Evolutionary conservation across 805 yeast genomes (phyloP).

Genomic region (Lachancea lanzarotensis): DNA sequence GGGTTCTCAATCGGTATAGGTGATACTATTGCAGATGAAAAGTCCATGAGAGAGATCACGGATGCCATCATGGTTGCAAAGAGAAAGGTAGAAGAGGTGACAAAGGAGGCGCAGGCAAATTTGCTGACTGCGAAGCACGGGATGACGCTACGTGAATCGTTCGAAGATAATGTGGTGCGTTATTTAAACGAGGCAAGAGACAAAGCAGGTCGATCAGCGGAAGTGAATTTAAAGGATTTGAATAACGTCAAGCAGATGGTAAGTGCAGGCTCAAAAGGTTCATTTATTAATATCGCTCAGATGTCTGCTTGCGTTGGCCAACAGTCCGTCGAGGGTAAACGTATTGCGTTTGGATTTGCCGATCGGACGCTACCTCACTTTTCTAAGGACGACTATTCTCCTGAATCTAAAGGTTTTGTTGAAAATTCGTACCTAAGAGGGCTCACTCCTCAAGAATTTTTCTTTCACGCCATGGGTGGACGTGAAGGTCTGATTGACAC

Average conservation of each 20-base stretch:
- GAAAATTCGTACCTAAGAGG: constrained; percentile 97
- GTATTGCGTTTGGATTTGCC: constrained; percentile 95
- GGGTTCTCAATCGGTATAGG: constrained; percentile 99
- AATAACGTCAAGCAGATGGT: constrained; percentile 99
- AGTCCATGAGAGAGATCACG: constrained; percentile 89
- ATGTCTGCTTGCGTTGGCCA: constrained; percentile 99
- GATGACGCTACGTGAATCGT: constrained; percentile 98
- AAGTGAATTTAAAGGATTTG: constrained; percentile 85
- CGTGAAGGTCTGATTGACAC: constrained; percentile 99
- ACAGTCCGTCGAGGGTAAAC: constrained; percentile 98
- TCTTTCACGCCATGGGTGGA: constrained; percentile 99
- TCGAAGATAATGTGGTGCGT: constrained; percentile 94
- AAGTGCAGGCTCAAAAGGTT: constrained; percentile 98
- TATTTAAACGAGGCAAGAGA: constrained; percentile 97
- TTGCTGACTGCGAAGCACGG: constrained; percentile 93
- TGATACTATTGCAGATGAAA: constrained; percentile 98
- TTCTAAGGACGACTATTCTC: constrained; percentile 96
- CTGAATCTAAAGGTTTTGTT: constrained; percentile 96
- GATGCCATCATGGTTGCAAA: constrained; percentile 91
- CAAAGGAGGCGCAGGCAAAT: constrained; percentile 85
- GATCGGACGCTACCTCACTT: constrained; percentile 97
- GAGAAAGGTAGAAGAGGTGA: constrained; percentile 88
- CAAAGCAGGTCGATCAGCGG: constrained; percentile 98
- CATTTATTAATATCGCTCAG: constrained; percentile 96
- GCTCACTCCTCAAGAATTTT: constrained; percentile 95